Evolutionary conservation across 2,329 filamentous ascomycete genomes (phyloP).

Genomic region (Trichothecium sympodiale): DNA sequence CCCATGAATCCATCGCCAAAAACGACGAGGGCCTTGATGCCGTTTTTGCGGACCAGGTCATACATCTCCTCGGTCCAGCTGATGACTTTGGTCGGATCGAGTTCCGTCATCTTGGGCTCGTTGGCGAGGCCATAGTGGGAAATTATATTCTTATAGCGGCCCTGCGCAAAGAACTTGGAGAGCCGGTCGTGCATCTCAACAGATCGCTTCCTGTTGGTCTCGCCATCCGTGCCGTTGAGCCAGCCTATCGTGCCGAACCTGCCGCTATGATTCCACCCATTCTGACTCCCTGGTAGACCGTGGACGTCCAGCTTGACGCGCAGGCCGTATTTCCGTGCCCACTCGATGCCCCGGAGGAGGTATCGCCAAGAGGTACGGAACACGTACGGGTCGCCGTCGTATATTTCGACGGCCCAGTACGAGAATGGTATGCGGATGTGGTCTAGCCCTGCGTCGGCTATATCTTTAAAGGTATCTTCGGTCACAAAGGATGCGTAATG

Average conservation of each 20-base stretch:
- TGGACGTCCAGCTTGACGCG: constrained; percentile 91
- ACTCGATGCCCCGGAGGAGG: constrained; percentile 84
- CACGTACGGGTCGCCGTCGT: constrained; percentile 79
- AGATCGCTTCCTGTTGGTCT: constrained; percentile 66
- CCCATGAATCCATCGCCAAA: constrained; percentile 96
- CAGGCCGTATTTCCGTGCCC: constrained; percentile 81
- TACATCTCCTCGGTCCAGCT: constrained; percentile 71
- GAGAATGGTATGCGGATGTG: constrained; percentile 93
- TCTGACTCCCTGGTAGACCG: constrained; percentile 84
- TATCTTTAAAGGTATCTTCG: constrained; percentile 73
- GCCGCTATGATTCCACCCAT: constrained; percentile 96
- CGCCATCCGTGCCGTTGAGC: constrained; percentile 83
- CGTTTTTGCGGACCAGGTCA: constrained; percentile 62
- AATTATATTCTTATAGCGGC: constrained; percentile 84
- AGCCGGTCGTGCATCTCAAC: constrained; percentile 81
- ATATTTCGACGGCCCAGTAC: constrained; percentile 87
- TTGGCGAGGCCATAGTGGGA: constrained; percentile 91
- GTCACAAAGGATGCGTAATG: constrained; percentile 88
- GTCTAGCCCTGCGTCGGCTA: constrained; percentile 79
- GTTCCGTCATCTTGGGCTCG: constrained; percentile 76
- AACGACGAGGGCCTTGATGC: constrained; percentile 59
- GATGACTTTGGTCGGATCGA: constrained; percentile 57
- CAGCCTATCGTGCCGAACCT: constrained; percentile 70
- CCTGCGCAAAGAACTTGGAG: constrained; percentile 85
- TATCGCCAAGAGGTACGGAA: constrained; percentile 86